phyloP scores from a whole-genome alignment of 2,329 filamentous ascomycete genomes.

The Aspergillus ibericus region DNA sequence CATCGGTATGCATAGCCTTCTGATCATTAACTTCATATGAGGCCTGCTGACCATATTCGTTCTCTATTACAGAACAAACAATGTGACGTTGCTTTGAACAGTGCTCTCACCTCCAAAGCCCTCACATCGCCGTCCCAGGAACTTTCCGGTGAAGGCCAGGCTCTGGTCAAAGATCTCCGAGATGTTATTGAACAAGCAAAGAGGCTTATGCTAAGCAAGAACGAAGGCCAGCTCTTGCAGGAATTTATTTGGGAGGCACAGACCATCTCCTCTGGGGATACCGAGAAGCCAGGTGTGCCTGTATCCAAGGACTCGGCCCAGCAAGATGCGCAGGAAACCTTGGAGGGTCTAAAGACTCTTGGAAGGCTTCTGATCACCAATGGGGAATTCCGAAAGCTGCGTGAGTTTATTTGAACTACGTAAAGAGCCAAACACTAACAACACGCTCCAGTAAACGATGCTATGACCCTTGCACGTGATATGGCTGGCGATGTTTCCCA shows the following conservation, averaged over 20 bases:
- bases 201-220: slow-evolving; percentile 84
- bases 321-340: slow-evolving; percentile 78
- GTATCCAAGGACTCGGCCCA: slow-evolving; percentile 73
- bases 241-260: slow-evolving; percentile 96
- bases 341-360: slow-evolving; percentile 82
- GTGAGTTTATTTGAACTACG: slow-evolving; percentile 52
- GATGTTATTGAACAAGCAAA: slow-evolving; percentile 83
- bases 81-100: slow-evolving; percentile 93
- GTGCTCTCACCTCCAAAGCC: slow-evolving; percentile 70
- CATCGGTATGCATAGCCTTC: slow-evolving; percentile 75
- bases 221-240: slow-evolving; percentile 88
- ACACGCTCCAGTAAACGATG: slow-evolving; percentile 66
- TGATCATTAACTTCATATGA: neutral
- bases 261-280: slow-evolving; percentile 65
- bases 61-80: slow-evolving; percentile 70
- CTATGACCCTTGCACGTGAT: slow-evolving; percentile 76
- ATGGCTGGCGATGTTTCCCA: slow-evolving; percentile 87
- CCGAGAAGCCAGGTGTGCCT: slow-evolving; percentile 63
- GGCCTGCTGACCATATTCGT: neutral
- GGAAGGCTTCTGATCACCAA: slow-evolving; percentile 91
- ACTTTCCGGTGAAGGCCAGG: slow-evolving; percentile 78
- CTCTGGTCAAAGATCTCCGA: slow-evolving; percentile 73
- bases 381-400: slow-evolving; percentile 88
- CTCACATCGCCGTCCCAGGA: slow-evolving; percentile 70
- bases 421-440: neutral